Evolutionary conservation across 2,329 filamentous ascomycete species (phyloP).

Genomic region (Clarireedia hainanense): DNA sequence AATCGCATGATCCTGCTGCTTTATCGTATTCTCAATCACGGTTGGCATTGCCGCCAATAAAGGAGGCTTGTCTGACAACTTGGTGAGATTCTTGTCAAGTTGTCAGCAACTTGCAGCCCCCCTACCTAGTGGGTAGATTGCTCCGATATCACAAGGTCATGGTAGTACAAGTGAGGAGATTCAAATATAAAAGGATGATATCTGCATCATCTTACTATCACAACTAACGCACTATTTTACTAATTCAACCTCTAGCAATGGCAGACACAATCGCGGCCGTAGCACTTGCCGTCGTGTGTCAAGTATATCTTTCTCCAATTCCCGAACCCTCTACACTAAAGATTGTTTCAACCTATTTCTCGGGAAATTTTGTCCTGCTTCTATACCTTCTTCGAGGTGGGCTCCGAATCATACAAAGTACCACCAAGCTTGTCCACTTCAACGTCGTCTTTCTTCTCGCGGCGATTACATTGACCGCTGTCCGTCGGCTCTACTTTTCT

Average conservation of each 20-base stretch:
- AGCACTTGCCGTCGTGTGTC: neutral
- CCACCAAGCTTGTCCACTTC: neutral
- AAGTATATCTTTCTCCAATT: neutral
- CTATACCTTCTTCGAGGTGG: neutral
- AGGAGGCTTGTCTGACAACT: too few relatives aligned
- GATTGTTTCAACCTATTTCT: neutral
- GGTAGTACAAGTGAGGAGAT: too few relatives aligned
- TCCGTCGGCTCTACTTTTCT: slow-evolving; percentile 16
- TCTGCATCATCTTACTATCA: too few relatives aligned
- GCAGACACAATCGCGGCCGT: neutral
- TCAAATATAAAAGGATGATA: neutral
- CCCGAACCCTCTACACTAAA: neutral
- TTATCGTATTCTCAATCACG: too few relatives aligned
- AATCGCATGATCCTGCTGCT: too few relatives aligned
- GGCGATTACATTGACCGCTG: slow-evolving; percentile 5
- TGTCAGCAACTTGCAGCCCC: too few relatives aligned
- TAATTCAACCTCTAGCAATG: neutral
- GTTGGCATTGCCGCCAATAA: too few relatives aligned
- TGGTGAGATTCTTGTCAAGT: too few relatives aligned
- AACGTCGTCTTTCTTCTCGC: slow-evolving; percentile 10
- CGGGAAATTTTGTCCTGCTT: neutral
- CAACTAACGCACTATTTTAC: neutral
- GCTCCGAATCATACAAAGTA: neutral
- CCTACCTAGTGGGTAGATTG: too few relatives aligned
- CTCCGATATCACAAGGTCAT: too few relatives aligned